Evolutionary conservation across 345 rosid genomes (phyloP).

Genomic region (Corchorus capsularis): DNA sequence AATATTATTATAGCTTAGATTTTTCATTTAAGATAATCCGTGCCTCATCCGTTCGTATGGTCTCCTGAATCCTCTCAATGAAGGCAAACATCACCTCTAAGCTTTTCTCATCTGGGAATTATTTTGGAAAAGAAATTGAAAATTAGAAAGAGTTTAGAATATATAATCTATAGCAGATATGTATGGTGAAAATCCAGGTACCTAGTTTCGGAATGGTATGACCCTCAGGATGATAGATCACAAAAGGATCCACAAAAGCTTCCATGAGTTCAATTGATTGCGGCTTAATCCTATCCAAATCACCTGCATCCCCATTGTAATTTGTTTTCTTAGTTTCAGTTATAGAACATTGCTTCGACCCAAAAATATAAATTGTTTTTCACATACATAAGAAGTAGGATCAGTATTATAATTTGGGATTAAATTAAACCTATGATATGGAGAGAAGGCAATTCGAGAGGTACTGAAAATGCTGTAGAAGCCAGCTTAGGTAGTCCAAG

Average conservation of each 20-base stretch:
- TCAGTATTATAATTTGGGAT: too few species aligned
- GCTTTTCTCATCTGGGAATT: slow-evolving; percentile 15
- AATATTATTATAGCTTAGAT: not conserved
- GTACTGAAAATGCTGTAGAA: slow-evolving; percentile 20
- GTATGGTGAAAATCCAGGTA: not conserved
- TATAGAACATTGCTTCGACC: too few species aligned
- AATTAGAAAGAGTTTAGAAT: too few species aligned
- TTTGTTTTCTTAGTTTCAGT: too few species aligned
- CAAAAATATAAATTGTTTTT: not conserved
- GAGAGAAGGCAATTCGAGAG: slow-evolving; percentile 17
- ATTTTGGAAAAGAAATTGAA: not conserved
- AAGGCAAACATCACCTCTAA: slow-evolving; percentile 14
- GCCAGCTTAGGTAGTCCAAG: slow-evolving; percentile 19
- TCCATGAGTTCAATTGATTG: slow-evolving; percentile 19
- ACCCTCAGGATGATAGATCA: slow-evolving; percentile 28
- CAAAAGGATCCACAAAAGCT: slow-evolving; percentile 32
- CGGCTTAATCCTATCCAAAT: slow-evolving; percentile 29
- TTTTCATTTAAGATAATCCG: not conserved
- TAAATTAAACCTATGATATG: slow-evolving; percentile 21
- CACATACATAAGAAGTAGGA: too few species aligned
- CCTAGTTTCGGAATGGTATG: slow-evolving; percentile 30
- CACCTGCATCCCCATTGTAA: slow-evolving; percentile 11
- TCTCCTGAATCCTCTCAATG: slow-evolving; percentile 15
- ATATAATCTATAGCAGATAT: not conserved
- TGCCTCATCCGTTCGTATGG: not conserved